Evolutionary conservation across 371 early-diverging fungal species (phyloP), one percentile per base, ranked within the genome.

Genomic region (Blakeslea trispora): DNA sequence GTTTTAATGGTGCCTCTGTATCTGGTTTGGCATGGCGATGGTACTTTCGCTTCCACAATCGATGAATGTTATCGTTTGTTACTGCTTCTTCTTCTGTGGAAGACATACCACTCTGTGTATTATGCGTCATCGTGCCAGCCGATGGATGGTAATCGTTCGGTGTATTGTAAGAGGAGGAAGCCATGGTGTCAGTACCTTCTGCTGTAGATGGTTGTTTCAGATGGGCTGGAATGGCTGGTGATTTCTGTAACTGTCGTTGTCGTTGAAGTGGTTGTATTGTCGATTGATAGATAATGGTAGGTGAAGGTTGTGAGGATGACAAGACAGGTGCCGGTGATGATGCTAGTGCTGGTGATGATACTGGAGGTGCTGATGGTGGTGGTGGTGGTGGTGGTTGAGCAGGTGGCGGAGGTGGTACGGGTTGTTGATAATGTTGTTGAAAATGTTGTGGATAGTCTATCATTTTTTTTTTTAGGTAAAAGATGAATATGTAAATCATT

Each of bases 11-110:
- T 13, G 77, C 82, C 34, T 80, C 78, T 11, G 67, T 59, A 51
- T 83, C 83, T 13, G 75, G 63, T 50, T 78, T 81, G 0, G 83
- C 74, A 52, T 77, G 81, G 17, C 83, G 64, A 28, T 74, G 68
- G 48, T 83, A 81, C 59, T 74, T 75, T 34, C 83, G 37, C 44
- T 83, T 83, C 69, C 63, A 68, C 21, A 46, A 48, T 15, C 65
- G 61, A 51, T 53, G 56, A 3, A 64, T 45, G 45, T 66, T 76
- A 41, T 66, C 77, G 23, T 61, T 62, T 6, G 69, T 67, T 0
- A 62, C 63, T 34, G 63, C 63, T 55, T 77, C 77, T 55, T 77
- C 77, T 54, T 77, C 77, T 17, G 72, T 72, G 3, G 74, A 74
- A 8, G 77, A 74, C 55, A 75, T 59, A 10, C 69, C 61, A 34